Evolutionary conservation across 1,284 basidiomycete species (phyloP).

Genomic region (Cystobasidium slooffiae): DNA sequence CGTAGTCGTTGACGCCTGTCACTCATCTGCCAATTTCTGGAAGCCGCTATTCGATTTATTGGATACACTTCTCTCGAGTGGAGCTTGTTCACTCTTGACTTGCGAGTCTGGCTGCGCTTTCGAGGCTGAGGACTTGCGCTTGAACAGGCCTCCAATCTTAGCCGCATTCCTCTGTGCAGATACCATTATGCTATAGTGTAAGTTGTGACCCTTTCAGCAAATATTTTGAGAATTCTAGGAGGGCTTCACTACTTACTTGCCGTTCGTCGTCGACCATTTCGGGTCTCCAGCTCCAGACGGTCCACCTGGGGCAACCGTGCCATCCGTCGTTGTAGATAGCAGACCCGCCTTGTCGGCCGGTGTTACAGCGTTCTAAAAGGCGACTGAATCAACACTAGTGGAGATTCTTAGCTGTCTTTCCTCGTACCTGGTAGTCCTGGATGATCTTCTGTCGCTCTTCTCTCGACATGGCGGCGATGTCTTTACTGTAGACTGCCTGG

Average conservation of each 20-base stretch:
- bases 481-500: neutral
- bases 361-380: conserved; percentile 6
- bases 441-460: conserved; percentile 24
- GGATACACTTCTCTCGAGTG: neutral
- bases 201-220: neutral
- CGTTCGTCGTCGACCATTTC: conserved; percentile 23
- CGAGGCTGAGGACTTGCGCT: conserved; percentile 4
- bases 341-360: neutral
- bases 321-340: neutral
- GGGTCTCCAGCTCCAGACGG: neutral
- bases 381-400: neutral
- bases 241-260: neutral
- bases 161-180: conserved; percentile 10
- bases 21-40: conserved; percentile 11
- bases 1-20: neutral
- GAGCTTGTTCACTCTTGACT: neutral
- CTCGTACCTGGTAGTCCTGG: conserved; percentile 12
- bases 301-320: neutral
- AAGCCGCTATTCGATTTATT: neutral
- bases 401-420: neutral
- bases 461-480: conserved; percentile 3
- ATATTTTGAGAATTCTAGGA: neutral
- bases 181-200: neutral
- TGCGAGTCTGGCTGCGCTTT: neutral
- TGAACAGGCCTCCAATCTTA: conserved; percentile 29